Evolutionary conservation across 176 grass and related monocot species (phyloP), one percentile per base, ranked within the genome.

Genomic region (Rhipidocladum racemiflorum): DNA sequence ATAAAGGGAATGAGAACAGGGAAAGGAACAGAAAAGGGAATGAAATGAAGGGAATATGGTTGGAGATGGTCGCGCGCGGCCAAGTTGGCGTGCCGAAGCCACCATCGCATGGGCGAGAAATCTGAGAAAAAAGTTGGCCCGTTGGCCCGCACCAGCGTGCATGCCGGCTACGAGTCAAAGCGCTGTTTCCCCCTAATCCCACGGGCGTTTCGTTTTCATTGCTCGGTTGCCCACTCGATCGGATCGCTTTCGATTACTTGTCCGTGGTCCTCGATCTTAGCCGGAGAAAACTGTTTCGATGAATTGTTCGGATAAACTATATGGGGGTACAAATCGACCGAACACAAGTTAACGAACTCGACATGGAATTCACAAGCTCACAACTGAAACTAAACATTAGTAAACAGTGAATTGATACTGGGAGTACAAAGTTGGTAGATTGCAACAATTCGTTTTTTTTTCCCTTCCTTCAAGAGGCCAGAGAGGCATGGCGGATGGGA

Each of bases 171-270:
- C 17, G 60, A 59, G 84, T 74, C 76, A 62, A 85, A 49, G 18
- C 15, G 39, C 20, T 81, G 88, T 77, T 89, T 69, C 77, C 56
- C 75, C 42, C 44, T 12, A 46, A 84, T 75, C 65, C 82, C 17
- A 44, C 72, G 83, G 72, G 78, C 83, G 64, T 21, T 11, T 69
- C 71, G 45, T 68, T 89, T 63, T 75, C 87, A 43, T 57, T 50
- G 20, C 66, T 23, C 12, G 18, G 34, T 42, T 76, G 49, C 27
- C 13, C 1, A 38, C 61, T 62, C n/a, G 54, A 11, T 27, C 23
- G 27, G 30, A 43, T 71, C 62, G 42, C 28, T 44, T 25, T 45
- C 38, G 27, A 28, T 20, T 34, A 32, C 28, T 3, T 18, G 29
- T 61, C 13, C 39, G 20, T 48, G 50, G 35, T 76, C 82, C 59